These are phyloP conservation scores for Xylariaceae sp. DNA, from an alignment of 2,329 filamentous ascomycete species.

Conservation along the genomic window DNA sequence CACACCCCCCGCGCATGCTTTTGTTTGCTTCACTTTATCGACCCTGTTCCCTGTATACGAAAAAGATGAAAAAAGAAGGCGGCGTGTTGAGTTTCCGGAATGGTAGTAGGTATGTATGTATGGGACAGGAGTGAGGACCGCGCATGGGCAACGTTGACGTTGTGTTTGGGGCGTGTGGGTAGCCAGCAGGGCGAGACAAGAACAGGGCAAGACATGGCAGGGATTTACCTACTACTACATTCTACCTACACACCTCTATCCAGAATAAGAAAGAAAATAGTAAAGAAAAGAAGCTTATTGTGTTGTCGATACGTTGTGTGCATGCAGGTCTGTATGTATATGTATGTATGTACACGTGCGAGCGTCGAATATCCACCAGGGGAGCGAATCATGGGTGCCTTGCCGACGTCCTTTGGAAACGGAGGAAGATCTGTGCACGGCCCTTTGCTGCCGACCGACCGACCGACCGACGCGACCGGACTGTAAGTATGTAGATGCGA, in stretches of 20 bases:
- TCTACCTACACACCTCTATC: too few species aligned
- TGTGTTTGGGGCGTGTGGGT: neutral
- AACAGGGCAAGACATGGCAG: neutral
- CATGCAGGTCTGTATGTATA: neutral
- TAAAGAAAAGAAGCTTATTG: neutral
- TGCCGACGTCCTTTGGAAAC: too few species aligned
- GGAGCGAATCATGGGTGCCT: neutral
- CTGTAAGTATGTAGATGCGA: neutral
- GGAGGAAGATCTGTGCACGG: conserved; percentile 5
- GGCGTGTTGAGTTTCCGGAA: conserved; percentile 2
- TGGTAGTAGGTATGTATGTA: too few species aligned
- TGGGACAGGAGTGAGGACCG: too few species aligned
- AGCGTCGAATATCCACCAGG: neutral
- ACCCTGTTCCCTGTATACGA: conserved; percentile 9
- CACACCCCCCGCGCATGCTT: conserved; percentile 7
- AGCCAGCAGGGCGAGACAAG: too few species aligned
- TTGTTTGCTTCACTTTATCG: conserved; percentile 7
- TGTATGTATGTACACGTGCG: neutral
- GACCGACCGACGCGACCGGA: too few species aligned
- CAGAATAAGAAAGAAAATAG: neutral
- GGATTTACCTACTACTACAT: conserved; percentile 7
- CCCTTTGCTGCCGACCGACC: neutral
- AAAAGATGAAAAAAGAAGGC: conserved; percentile 1
- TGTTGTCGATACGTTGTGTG: neutral
- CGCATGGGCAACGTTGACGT: neutral